Conservation (phyloP, 2,329 filamentous ascomycete genomes). For the Colletotrichum sp. region DNA sequence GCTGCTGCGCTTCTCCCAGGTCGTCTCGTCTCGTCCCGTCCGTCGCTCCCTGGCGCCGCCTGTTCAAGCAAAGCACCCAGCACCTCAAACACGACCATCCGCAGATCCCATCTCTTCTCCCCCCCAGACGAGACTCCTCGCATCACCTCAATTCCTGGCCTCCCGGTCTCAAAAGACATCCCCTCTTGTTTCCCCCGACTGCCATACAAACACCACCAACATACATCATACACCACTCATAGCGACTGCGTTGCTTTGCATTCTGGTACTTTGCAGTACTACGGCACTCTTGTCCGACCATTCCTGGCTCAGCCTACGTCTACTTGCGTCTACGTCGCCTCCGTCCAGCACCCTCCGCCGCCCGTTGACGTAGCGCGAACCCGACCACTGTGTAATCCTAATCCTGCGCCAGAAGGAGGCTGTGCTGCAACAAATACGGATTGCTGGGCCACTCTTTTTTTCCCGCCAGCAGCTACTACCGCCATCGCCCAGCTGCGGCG, state of each 20-base stretch:
- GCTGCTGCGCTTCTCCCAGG: neutral
- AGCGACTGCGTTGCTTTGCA: constrained; percentile 18
- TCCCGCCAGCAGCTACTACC: constrained; percentile 9
- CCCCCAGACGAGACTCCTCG: constrained; percentile 5
- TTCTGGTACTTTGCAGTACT: neutral
- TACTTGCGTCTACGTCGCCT: neutral
- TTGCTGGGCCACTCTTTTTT: constrained; percentile 18
- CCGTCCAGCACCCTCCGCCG: neutral
- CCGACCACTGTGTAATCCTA: constrained; percentile 20
- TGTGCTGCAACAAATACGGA: constrained; percentile 28
- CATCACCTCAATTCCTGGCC: constrained; percentile 5
- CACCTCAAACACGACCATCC: constrained; percentile 21
- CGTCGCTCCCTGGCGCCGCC: constrained; percentile 10
- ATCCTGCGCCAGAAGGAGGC: constrained; percentile 28
- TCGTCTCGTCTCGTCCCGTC: constrained; percentile 1
- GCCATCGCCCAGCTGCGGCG: constrained; percentile 1
- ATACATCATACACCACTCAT: constrained; percentile 9
- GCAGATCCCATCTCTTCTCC: constrained; percentile 17
- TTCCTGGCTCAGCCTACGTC: neutral
- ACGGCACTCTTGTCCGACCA: neutral
- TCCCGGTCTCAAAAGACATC: neutral
- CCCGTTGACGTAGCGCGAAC: constrained; percentile 19
- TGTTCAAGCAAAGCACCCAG: constrained; percentile 9
- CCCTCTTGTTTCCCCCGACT: neutral
- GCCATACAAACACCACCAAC: neutral